These are phyloP conservation scores for Scheffersomyces amazonensis DNA, from an alignment of 805 yeast species.

Conservation along the genomic window DNA sequence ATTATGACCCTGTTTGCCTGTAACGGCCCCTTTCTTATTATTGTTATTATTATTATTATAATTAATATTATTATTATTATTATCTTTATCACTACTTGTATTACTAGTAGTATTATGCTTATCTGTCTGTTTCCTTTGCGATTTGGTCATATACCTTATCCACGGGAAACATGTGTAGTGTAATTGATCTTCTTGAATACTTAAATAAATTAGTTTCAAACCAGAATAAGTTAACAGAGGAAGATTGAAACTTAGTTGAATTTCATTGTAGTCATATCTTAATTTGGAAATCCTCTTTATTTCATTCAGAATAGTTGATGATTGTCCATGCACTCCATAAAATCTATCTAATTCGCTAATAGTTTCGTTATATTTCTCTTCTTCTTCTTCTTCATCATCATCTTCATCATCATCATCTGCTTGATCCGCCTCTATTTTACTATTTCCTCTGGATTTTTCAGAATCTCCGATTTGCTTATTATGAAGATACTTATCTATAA, in stretches of 20 bases:
- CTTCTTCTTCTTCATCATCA: slow-evolving; percentile 6
- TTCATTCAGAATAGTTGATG: slow-evolving; percentile 23
- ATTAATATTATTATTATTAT: neutral
- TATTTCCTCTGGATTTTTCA: neutral
- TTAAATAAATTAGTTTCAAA: slow-evolving; percentile 60
- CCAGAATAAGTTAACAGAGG: slow-evolving; percentile 63
- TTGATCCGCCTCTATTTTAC: no score
- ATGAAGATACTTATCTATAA: slow-evolving; percentile 3
- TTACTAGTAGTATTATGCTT: neutral
- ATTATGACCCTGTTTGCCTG: no score
- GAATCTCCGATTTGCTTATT: neutral
- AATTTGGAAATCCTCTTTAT: slow-evolving; percentile 10
- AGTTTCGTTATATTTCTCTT: slow-evolving; percentile 23
- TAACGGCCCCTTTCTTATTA: neutral
- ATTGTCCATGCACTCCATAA: slow-evolving; percentile 35
- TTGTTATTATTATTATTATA: neutral
- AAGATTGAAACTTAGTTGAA: slow-evolving; percentile 27
- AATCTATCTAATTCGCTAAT: slow-evolving; percentile 28
- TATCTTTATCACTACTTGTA: neutral
- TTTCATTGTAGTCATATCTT: slow-evolving; percentile 16
- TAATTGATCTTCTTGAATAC: slow-evolving; percentile 60
- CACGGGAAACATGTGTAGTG: slow-evolving; percentile 74
- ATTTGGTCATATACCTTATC: slow-evolving; percentile 55
- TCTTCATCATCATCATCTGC: neutral
- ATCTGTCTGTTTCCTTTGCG: slow-evolving; percentile 1